Base-by-base conservation (phyloP, 495 filamentous ascomycete genomes). In the Podospora didyma region DNA sequence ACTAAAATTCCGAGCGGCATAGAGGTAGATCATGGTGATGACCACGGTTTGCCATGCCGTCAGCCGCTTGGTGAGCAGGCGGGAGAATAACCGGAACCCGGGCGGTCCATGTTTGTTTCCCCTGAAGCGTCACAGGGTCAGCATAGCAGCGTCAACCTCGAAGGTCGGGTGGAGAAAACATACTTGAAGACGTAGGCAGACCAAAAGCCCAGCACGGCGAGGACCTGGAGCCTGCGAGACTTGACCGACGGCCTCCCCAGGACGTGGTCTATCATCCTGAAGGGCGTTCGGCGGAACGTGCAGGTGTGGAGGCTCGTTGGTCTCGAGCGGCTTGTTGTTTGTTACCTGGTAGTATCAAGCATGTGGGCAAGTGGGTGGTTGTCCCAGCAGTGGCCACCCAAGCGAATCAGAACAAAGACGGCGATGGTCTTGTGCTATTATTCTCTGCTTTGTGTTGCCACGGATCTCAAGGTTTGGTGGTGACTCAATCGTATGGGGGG, bases 201-300 rank as follows among this genome's bases (percentile, higher is more conserved):
- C 95, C 94, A 97, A 64, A 97, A 95, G 0, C 86, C 82, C 19
- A 97, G 79, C 0, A 97, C 94, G 23, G 88, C 86, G 54, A 97
- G 82, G 59, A 98, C 92, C 69, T 98, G 93, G 22, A 95, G 86
- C 65, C 96, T 90, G 56, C 94, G 87, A 65, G 94, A 96, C 72
- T 89, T 85, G 57, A 88, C 86, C 7, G 92, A 96, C 34, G 94
- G 94, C 59, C 89, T 83, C 56, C 94, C 94, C 37, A 98, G 81
- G 53, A 97, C 85, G 75, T 98, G 94, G 68, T 98, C 94, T 61
- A 79, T 69, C 77, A 79, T 79, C 23, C 39, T 71, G 65, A 19
- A 21, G 9, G 42, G 23, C 1, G 19, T 14, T 42, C 39, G n/a
- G n/a, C 12, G 4, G 39, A 17, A 1, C 39, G 5, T 5, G 39